phyloP scores from a whole-genome alignment of 179 eudicot genomes.

The Drosera spatulata region DNA sequence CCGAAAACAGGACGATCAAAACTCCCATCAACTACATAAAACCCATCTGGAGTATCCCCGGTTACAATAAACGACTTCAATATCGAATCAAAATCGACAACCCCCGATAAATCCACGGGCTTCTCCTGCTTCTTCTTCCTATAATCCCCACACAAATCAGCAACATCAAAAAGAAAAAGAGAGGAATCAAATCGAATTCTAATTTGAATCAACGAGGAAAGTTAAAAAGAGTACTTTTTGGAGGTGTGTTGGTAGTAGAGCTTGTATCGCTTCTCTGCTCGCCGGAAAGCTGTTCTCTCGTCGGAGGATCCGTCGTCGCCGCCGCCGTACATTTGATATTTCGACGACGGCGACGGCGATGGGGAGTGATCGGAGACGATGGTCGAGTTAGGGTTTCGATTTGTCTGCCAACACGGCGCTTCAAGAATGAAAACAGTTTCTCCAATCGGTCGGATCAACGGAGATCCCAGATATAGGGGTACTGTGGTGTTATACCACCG shows the following conservation, averaged over 20 bases:
- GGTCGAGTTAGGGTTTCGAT: not conserved
- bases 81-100: conserved; percentile 64
- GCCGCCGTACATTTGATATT: conserved; percentile 42
- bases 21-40: conserved; percentile 15
- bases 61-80: conserved; percentile 31
- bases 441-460: too few relatives aligned
- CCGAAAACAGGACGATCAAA: conserved; percentile 47
- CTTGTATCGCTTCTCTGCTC: conserved; percentile 86
- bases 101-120: conserved; percentile 73
- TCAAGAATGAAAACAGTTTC: too few relatives aligned
- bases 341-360: not conserved
- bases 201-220: not conserved
- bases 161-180: not conserved
- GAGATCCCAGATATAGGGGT: too few relatives aligned
- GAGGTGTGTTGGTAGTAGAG: conserved; percentile 56
- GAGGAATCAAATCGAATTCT: not conserved
- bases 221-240: conserved; percentile 32
- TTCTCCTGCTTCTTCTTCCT: conserved; percentile 55
- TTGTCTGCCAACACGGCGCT: too few relatives aligned
- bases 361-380: not conserved
- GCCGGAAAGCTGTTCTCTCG: conserved; percentile 75
- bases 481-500: too few relatives aligned
- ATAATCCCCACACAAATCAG: not conserved
- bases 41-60: conserved; percentile 40
- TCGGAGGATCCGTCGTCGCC: conserved; percentile 26